Evolutionary conservation across 2,329 filamentous ascomycete genomes (phyloP), one percentile per base, ranked within the genome.

Genomic region (Fusarium albidum): DNA sequence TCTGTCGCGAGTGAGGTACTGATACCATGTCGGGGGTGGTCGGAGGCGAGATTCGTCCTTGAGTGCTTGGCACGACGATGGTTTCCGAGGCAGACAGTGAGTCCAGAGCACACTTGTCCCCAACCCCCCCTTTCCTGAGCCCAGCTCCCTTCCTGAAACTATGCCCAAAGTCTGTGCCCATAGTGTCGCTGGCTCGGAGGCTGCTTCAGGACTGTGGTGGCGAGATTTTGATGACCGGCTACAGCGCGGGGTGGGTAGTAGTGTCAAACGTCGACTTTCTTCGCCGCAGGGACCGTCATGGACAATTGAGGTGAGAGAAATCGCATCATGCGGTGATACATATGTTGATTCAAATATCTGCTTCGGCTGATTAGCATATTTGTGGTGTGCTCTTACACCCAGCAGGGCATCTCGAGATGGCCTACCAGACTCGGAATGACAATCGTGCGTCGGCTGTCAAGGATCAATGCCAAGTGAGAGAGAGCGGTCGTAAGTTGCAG

Each of bases 1-100:
- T 67, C 59, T 68, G 71, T 51, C 68, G 73, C 54, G 69, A 69
- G 58, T 64, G 69, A 59, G 57, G 59, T 26, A 61, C 61, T 11
- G 57, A 64, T 33, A 58, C 54, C 25, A 59, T 42, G 40, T 65
- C 61, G 46, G 62, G 65, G 33, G 65, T 61, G 44, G 55, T 54
- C 14, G 69, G 64, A 46, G 69, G 61, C 38, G 69, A 70, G 59
- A 69, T 65, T 21, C 64, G 65, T 55, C 58, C 69, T 60, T 69
- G 67, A 63, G 57, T 46, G 26, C 52, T 53, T 35, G 61, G 56
- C 18, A 67, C 49, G 25, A 68, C 32, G 33, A 59, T 45, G 15
- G 62, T 58, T 17, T 64, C 53, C 47, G 67, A 67, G 46, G 68
- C 51, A 29, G 66, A 55, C 33, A 62, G 53, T 47, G 70, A 70